A percentile compares a stretch with the other conserved stretches of the same genome.
Evolutionary conservation across 139 green algal species (phyloP).

Genomic region (Nannochloris sp.): DNA sequence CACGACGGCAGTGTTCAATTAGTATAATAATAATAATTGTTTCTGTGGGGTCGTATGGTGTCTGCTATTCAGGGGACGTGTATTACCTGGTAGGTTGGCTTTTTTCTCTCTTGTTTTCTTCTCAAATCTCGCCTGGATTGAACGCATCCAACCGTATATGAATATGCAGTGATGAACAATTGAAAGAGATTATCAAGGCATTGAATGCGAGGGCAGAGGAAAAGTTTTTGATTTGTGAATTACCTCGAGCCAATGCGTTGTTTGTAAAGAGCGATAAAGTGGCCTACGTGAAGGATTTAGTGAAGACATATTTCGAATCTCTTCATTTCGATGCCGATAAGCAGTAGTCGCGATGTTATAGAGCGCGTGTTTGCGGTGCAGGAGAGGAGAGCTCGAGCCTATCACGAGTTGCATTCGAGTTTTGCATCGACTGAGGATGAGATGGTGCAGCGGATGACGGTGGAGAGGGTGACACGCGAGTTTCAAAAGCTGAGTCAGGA

Average conservation of each 20-base stretch:
- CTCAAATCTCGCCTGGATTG: too few species aligned
- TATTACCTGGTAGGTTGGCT: neutral
- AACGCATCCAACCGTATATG: too few species aligned
- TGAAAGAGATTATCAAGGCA: constrained; percentile 13
- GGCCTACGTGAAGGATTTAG: constrained; percentile 1
- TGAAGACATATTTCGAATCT: constrained; percentile 3
- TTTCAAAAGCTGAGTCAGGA: constrained; percentile 2
- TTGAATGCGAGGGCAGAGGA: neutral
- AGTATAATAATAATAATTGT: constrained; percentile 10
- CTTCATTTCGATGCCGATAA: constrained; percentile 4
- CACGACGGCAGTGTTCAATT: constrained; percentile 24
- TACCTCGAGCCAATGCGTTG: neutral
- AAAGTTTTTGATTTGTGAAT: constrained; percentile 1
- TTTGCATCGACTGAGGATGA: neutral
- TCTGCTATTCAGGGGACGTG: neutral
- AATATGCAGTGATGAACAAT: neutral
- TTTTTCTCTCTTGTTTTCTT: neutral
- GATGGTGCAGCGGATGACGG: neutral
- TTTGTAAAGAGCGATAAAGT: constrained; percentile 1
- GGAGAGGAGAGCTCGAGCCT: neutral
- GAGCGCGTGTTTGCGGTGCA: neutral
- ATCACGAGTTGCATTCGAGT: neutral
- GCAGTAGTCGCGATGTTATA: constrained; percentile 1
- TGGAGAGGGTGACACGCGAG: neutral
- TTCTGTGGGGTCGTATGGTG: neutral